Evolutionary conservation across 2,329 filamentous ascomycete species (phyloP).

Genomic region (Penicillium sclerotiorum): DNA sequence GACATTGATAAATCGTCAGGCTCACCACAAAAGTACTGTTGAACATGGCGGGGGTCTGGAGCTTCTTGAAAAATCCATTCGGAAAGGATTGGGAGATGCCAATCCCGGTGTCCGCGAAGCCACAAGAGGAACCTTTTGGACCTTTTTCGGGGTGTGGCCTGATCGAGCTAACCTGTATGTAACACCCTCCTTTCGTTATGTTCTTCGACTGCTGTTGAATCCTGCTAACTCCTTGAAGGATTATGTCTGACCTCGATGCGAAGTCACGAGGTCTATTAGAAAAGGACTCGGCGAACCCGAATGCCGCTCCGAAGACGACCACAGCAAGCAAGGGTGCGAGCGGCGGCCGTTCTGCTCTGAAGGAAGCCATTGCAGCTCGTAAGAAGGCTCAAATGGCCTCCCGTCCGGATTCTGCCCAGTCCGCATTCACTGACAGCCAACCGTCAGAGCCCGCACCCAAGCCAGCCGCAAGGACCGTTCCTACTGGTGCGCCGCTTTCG

Average conservation of each 20-base stretch:
- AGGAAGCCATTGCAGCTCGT: constrained; percentile 82
- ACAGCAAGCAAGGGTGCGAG: constrained; percentile 1
- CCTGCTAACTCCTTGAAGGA: constrained; percentile 52
- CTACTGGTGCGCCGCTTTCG: constrained; percentile 40
- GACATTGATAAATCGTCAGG: constrained; percentile 76
- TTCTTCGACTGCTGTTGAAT: not conserved
- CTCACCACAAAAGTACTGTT: constrained; percentile 74
- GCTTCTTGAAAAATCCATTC: constrained; percentile 81
- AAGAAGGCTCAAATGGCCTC: constrained; percentile 63
- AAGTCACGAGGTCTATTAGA: constrained; percentile 79
- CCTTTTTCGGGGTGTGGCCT: constrained; percentile 76
- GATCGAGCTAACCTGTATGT: constrained; percentile 72
- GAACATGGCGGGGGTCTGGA: constrained; percentile 85
- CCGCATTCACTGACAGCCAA: constrained; percentile 49
- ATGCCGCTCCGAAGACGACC: constrained; percentile 25
- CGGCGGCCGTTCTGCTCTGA: constrained; percentile 59
- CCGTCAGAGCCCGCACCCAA: constrained; percentile 41
- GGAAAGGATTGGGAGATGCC: constrained; percentile 83
- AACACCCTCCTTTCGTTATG: not conserved
- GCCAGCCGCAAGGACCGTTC: constrained; percentile 36
- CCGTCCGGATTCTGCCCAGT: constrained; percentile 61
- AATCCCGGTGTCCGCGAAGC: constrained; percentile 88
- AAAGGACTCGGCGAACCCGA: constrained; percentile 77
- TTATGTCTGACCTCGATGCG: constrained; percentile 75
- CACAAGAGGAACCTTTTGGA: constrained; percentile 85